Evolutionary conservation across 1,284 basidiomycete genomes (phyloP), one percentile per base, ranked within the genome.

Genomic region (Sanghuangporus sanghuang): DNA sequence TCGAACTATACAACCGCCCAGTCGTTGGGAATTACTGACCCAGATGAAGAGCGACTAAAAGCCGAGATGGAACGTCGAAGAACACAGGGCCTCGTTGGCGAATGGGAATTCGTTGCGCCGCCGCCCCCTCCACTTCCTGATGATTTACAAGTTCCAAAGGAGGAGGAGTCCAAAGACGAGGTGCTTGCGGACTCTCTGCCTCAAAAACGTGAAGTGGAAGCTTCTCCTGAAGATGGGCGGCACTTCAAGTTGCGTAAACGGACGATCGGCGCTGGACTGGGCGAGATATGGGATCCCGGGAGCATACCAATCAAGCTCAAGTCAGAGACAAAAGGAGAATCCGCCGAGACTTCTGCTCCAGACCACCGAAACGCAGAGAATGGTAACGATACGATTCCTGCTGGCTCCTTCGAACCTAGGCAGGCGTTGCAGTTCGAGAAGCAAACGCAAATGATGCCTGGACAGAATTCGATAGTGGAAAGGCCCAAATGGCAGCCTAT

Each of bases 1-100:
- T 79, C 89, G 2, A 90, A 96, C 73, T 99, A 99, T 74, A 86
- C 92, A 16, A 93, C 92, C 0, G 90, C 96, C 0, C 86, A 84
- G 55, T 90, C 89, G 1, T 80, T 96, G 0, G 95, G 95, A 0
- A 89, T 86, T 69, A 80, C 74, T 6, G 92, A 95, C 69, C 86
- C 87, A 0, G 90, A 93, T 66, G 84, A 78, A 14, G 86, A 85
- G 68, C 72, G 83, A 65, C 70, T 81, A 66, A 77, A 78, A 64
- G 81, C 83, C 21, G 85, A 89, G 75, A 78, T 83, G 21, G 82
- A 85, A 71, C 73, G 81, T 65, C 78, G 85, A 62, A 77, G 80
- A 67, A 81, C 80, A 11, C 84, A 91, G 70, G 95, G 93, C 1
- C 76, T 86, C 7, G 89, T 86, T 0, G 95, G 96, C 1, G 82